Percentiles rank a stretch among this genome's conserved stretches.
These are phyloP conservation scores for Balansia obtecta DNA, from an alignment of 2,329 filamentous ascomycete species.

Conservation along the genomic window DNA sequence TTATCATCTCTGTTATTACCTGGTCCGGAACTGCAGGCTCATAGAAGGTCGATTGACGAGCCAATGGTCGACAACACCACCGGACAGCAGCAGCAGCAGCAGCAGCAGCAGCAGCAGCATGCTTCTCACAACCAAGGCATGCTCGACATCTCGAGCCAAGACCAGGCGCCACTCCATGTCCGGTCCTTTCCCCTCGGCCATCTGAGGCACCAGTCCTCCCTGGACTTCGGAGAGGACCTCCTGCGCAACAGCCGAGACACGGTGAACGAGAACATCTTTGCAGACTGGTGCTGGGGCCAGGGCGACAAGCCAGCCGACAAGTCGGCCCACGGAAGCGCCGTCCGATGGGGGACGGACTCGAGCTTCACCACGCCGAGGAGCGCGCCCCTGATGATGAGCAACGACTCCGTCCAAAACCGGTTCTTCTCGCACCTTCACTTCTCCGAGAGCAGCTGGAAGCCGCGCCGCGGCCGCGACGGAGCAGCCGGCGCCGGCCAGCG, in stretches of 20 bases:
- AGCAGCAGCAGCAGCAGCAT: no score
- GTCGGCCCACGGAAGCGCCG: neutral
- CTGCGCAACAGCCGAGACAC: slow-evolving; percentile 1
- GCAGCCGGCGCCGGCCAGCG: no score
- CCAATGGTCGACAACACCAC: neutral
- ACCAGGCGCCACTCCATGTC: neutral
- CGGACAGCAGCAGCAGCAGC: no score
- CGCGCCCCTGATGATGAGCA: neutral
- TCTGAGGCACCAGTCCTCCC: neutral
- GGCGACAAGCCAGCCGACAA: neutral
- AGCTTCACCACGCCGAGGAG: neutral
- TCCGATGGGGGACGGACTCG: neutral
- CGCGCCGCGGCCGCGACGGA: no score
- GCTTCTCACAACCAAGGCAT: no score
- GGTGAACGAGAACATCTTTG: slow-evolving; percentile 3
- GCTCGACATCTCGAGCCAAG: neutral
- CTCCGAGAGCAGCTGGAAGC: neutral
- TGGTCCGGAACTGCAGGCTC: neutral
- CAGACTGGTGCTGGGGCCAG: slow-evolving; percentile 1
- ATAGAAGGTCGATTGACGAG: neutral
- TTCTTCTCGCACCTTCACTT: neutral
- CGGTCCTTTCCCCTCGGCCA: neutral
- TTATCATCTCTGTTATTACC: neutral
- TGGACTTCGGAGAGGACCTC: slow-evolving; percentile 3
- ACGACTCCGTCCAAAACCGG: neutral